Base-by-base conservation (phyloP, 1,284 basidiomycete species). In the Salmacisia buchloeana region DNA sequence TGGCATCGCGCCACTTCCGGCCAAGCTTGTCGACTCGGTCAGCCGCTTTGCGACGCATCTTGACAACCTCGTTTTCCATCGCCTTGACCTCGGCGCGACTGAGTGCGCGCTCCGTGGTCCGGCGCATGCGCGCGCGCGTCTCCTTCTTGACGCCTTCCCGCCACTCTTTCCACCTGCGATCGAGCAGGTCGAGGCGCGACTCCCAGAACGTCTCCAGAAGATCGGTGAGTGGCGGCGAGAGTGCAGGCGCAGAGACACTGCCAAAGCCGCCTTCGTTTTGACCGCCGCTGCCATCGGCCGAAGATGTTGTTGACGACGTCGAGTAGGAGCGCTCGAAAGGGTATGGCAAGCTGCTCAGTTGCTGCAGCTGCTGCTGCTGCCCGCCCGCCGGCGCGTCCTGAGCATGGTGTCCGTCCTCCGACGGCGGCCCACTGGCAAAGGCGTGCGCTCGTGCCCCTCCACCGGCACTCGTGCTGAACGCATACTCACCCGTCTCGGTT, bases 151-250 rank as follows among this genome's bases (percentile, higher is more conserved):
- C 84, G 62, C 86, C 84, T 66, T 91, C 89, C 63, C 89, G 88
- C 71, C 92, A 91, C 63, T 89, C 91, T 80, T 91, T 88, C 35
- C 94, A 85, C 62, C 87, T 87, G 39, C 93, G 87, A 76, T 94
- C 91, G 38, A 94, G 83, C 1, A 96, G 85, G 80, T 96, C 93
- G 67, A 96, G 83, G 69, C 90, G 87, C 2, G 92, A 92, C 81
- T 94, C 91, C 73, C 90, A 91, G 77, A 88, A 92, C 0, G 90
- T 92, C 80, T 92, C 90, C 80, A 91, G 59, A 31, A 75, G 35
- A 34, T 73, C 70, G 38, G 64, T 36, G 21, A 54, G 15, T 31
- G 58, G 43, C 1, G 46, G 23, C 15, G 46, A 52, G 46, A 52
- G 46, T 4, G 29, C 46, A 18, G 46, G 46, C 15, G 23, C 46